A percentile compares a stretch with the other conserved stretches of the same genome.
Conservation (phyloP, 1,139 yeast genomes). For the Hemisphaericaspora xylofermentans region DNA sequence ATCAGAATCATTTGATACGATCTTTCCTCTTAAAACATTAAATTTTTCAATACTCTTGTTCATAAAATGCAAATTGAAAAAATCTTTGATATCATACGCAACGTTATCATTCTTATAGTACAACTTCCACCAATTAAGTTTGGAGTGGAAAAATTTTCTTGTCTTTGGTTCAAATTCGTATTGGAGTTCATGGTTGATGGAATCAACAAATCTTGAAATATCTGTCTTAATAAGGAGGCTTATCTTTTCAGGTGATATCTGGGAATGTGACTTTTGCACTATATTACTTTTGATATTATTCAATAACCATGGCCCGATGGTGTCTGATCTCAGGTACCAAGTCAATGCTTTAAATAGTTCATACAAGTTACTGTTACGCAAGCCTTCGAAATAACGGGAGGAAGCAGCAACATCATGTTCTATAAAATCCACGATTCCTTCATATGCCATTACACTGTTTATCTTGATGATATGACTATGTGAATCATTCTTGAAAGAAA, state of each 20-base stretch:
- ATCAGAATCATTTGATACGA: slow-evolving; percentile 21
- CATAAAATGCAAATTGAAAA: slow-evolving; percentile 37
- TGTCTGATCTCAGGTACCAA: slow-evolving; percentile 26
- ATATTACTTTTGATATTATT: slow-evolving; percentile 18
- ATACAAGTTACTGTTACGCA: slow-evolving; percentile 37
- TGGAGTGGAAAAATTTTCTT: slow-evolving; percentile 27
- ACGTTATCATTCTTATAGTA: slow-evolving; percentile 47
- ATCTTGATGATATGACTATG: slow-evolving; percentile 34
- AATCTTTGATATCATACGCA: slow-evolving; percentile 46
- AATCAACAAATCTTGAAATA: slow-evolving; percentile 29
- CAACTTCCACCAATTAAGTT: slow-evolving; percentile 45
- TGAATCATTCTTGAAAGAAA: slow-evolving; percentile 19
- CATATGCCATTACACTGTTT: slow-evolving; percentile 28
- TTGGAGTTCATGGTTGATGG: slow-evolving; percentile 42
- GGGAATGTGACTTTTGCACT: slow-evolving; percentile 6
- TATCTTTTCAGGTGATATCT: slow-evolving; percentile 6
- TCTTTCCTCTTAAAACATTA: slow-evolving; percentile 39
- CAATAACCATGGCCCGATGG: slow-evolving; percentile 26
- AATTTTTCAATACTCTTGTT: slow-evolving; percentile 39
- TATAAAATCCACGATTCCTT: slow-evolving; percentile 34
- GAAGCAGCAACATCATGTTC: slow-evolving; percentile 35
- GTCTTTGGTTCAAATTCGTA: slow-evolving; percentile 34
- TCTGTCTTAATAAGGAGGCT: slow-evolving; percentile 16
- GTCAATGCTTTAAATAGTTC: slow-evolving; percentile 35
- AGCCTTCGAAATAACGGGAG: slow-evolving; percentile 26